Evolutionary conservation across 2,329 filamentous ascomycete species (phyloP).

Genomic region (Tolypocladium ophioglossoides): DNA sequence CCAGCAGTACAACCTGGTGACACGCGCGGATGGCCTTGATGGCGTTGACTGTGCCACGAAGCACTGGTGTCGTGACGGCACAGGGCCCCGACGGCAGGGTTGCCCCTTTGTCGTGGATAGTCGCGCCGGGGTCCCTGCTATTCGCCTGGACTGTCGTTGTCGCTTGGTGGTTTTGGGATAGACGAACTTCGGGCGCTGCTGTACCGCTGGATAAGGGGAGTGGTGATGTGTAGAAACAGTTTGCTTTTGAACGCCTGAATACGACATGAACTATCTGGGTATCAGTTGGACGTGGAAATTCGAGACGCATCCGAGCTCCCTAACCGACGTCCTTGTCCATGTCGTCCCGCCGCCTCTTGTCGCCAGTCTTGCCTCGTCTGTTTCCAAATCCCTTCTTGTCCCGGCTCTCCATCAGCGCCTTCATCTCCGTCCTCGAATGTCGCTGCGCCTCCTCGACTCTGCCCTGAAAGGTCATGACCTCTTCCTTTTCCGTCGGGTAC

Average conservation of each 20-base stretch:
- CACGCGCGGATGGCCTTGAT: too few species aligned
- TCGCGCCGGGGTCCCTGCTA: neutral
- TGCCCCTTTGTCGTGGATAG: neutral
- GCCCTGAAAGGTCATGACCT: conserved; percentile 71
- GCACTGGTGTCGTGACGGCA: too few species aligned
- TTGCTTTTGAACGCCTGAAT: neutral
- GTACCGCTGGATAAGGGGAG: neutral
- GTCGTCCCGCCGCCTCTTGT: conserved; percentile 39
- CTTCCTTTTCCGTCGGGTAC: conserved; percentile 63
- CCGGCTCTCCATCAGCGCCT: conserved; percentile 61
- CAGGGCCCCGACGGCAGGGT: neutral
- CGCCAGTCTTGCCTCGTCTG: conserved; percentile 27
- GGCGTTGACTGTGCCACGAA: too few species aligned
- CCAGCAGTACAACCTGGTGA: too few species aligned
- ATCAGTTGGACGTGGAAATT: neutral
- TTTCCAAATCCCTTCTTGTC: conserved; percentile 40
- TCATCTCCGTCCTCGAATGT: conserved; percentile 71
- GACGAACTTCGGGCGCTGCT: neutral
- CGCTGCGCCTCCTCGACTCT: conserved; percentile 78
- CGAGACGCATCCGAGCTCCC: neutral
- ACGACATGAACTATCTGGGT: neutral
- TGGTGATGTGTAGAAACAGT: neutral
- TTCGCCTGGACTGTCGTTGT: neutral
- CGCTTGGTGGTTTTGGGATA: neutral
- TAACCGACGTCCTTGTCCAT: conserved; percentile 72